Evolutionary conservation across 2,329 filamentous ascomycete species (phyloP), one percentile per base, ranked within the genome.

Genomic region (Helminthosporium solani): DNA sequence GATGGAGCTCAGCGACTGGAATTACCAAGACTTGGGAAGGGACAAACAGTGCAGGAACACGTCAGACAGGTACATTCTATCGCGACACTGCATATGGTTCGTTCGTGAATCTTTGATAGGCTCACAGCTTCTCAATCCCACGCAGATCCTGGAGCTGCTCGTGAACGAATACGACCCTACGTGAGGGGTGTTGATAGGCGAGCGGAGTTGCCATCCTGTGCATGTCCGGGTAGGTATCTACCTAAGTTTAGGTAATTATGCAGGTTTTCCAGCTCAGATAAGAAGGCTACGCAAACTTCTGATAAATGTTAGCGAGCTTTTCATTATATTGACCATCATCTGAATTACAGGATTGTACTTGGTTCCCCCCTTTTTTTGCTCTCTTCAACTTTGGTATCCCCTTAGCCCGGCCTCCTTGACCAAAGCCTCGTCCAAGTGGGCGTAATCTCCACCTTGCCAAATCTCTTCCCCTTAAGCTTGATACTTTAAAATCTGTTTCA

Each of bases 151-250:
- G 7, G 23, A 25, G 44, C 19, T 33, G 27, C 25, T 35, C 19
- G 4, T 35, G 34, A 30, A 40, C 33, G 40, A 39, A 47, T 39
- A 47, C 40, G 39, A 31, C 33, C 44, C 34, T 47, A 35, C 45
- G 44, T 40, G 39, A 48, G 43, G 25, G 31, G 25, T n/a, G 38
- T 31, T 35, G 16, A 35, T 21, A 33, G 38, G 25, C 38, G 38
- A 41, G 38, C 27, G 23, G 23, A 27, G 25, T 31, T 31, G 28
- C 8, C 14, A 12, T 14, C 7, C 14, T 31, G 28, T 31, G 14
- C 28, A 4, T 31, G 14, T 8, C 28, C 14, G 5, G 28, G 28
- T 12, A 12, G 28, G n/a, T n/a, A n/a, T n/a, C n/a, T n/a, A n/a
- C n/a, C n/a, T n/a, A n/a, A n/a, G n/a, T n/a, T n/a, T n/a, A n/a